phyloP scores from a whole-genome alignment of 371 early-diverging fungal species.

The Neoconidiobolus thromboides region DNA sequence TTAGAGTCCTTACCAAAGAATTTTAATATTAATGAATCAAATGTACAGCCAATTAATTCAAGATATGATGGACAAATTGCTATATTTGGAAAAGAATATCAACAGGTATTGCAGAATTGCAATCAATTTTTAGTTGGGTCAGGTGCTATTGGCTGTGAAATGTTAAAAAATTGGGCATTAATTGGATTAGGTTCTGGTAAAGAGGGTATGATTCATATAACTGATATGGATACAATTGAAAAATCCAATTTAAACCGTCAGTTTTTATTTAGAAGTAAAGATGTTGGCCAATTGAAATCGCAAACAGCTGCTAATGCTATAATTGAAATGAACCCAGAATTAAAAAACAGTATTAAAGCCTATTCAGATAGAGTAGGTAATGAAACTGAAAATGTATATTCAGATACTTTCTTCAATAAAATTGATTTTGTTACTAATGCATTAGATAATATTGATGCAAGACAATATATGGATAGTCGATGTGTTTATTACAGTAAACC shows the following conservation, averaged over 20 bases:
- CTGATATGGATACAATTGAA: slow-evolving; percentile 99
- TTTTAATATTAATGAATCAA: slow-evolving; percentile 39
- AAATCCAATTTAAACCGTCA: slow-evolving; percentile 96
- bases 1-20: slow-evolving; percentile 78
- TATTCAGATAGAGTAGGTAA: slow-evolving; percentile 92
- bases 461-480: slow-evolving; percentile 95
- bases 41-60: slow-evolving; percentile 37
- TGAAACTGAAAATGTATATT: slow-evolving; percentile 92
- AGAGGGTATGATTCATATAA: slow-evolving; percentile 72
- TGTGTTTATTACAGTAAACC: slow-evolving; percentile 94
- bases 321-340: slow-evolving; percentile 78
- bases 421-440: slow-evolving; percentile 96
- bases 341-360: slow-evolving; percentile 54
- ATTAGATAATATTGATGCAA: slow-evolving; percentile 98
- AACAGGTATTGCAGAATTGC: slow-evolving; percentile 67
- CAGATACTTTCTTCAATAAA: slow-evolving; percentile 81
- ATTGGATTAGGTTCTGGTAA: slow-evolving; percentile 90
- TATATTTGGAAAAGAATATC: slow-evolving; percentile 87
- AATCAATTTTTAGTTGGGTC: slow-evolving; percentile 92
- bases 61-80: slow-evolving; percentile 92
- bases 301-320: slow-evolving; percentile 88
- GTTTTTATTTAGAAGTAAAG: slow-evolving; percentile 86
- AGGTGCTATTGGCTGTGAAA: slow-evolving; percentile 99
- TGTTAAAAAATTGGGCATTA: slow-evolving; percentile 99
- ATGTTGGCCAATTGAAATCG: slow-evolving; percentile 92